These are phyloP conservation scores for Stevia rebaudiana DNA, from an alignment of 140 eudicot genomes.

Conservation along the genomic window DNA sequence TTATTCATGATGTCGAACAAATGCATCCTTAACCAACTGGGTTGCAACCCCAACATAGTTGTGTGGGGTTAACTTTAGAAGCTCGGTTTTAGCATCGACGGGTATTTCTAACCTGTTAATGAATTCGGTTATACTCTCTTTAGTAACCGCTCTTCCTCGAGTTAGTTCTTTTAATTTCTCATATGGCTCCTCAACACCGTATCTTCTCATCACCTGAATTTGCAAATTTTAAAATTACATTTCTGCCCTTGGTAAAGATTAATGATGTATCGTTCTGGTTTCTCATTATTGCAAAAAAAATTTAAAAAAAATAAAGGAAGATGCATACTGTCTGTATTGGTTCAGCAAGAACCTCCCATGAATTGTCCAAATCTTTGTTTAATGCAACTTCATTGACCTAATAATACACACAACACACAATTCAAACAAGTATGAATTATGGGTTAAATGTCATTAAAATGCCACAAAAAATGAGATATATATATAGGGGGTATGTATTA, in stretches of 20 bases:
- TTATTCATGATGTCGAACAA: constrained; percentile 26
- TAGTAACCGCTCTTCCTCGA: constrained; percentile 64
- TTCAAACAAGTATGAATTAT: background rate
- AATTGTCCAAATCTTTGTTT: constrained; percentile 57
- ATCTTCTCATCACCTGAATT: constrained; percentile 83
- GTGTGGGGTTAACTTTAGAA: constrained; percentile 63
- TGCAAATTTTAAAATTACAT: constrained; percentile 17
- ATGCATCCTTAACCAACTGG: constrained; percentile 45
- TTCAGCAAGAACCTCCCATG: constrained; percentile 99
- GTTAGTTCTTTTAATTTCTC: constrained; percentile 95
- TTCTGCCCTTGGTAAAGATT: background rate
- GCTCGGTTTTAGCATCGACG: constrained; percentile 53
- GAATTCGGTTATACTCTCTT: constrained; percentile 62
- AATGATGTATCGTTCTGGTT: background rate
- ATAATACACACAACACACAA: background rate
- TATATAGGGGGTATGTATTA: background rate
- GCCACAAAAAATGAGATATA: background rate
- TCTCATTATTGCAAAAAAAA: background rate
- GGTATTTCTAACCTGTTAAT: constrained; percentile 66
- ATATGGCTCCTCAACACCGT: constrained; percentile 89
- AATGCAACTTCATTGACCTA: constrained; percentile 85
- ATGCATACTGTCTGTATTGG: constrained; percentile 86
- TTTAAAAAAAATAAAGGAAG: background rate
- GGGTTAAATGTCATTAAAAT: background rate
- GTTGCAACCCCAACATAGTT: constrained; percentile 66